phyloP scores from a whole-genome alignment of 768 basidiomycete species.

The Saitozyma podzolica region DNA sequence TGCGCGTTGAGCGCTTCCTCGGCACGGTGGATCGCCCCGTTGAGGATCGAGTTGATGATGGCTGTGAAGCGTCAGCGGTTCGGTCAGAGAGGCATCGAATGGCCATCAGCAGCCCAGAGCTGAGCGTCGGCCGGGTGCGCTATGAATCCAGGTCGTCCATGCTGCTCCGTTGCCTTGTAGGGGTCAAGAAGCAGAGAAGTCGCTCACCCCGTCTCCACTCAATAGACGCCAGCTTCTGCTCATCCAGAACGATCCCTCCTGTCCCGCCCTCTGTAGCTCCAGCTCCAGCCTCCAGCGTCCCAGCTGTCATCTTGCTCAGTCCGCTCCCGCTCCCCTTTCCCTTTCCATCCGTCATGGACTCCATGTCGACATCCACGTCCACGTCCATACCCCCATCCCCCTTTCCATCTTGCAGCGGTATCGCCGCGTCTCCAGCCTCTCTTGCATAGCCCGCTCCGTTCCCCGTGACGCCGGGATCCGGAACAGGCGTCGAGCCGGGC shows the following conservation, averaged over 20 bases:
- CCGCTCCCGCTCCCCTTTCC: slow-evolving; percentile 5
- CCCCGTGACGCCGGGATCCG: too few relatives aligned
- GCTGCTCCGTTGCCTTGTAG: too few relatives aligned
- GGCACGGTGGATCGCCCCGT: slow-evolving; percentile 73
- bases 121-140: too few relatives aligned
- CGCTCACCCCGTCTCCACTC: slow-evolving; percentile 17
- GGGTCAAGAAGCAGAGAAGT: too few relatives aligned
- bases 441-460: too few relatives aligned
- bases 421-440: too few relatives aligned
- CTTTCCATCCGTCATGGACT: not conserved
- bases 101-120: not conserved
- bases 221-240: slow-evolving; percentile 18
- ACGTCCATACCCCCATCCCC: too few relatives aligned
- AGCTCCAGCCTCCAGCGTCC: slow-evolving; percentile 6
- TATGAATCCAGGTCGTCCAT: too few relatives aligned
- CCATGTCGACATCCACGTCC: not conserved
- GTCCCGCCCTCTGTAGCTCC: not conserved
- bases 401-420: too few relatives aligned
- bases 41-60: slow-evolving; percentile 68
- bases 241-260: slow-evolving; percentile 11
- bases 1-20: slow-evolving; percentile 65
- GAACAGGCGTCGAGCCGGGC: too few relatives aligned
- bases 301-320: not conserved
- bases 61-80: slow-evolving; percentile 56
- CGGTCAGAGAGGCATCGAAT: too few relatives aligned